Conservation (phyloP, 164 flowering plant species). For the Umbilicus rupestris region DNA sequence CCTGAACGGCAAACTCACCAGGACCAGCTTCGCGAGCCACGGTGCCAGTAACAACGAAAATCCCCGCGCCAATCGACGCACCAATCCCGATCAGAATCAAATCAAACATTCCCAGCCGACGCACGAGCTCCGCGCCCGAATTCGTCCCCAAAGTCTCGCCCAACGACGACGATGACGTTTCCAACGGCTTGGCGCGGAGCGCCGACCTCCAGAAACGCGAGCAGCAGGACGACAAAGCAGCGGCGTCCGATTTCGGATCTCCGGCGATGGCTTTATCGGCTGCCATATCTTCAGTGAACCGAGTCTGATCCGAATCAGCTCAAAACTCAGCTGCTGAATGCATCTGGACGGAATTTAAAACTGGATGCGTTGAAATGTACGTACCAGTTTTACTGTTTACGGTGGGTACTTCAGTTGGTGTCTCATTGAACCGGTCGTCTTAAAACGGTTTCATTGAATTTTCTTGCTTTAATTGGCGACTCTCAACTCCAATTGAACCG, state of each 20-base stretch:
- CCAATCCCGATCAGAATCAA: constrained; percentile 83
- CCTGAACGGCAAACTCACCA: constrained; percentile 20
- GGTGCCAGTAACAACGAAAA: constrained; percentile 94
- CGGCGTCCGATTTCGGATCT: background rate
- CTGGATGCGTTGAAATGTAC: background rate
- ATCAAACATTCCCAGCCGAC: constrained; percentile 75
- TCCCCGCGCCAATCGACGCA: constrained; percentile 94
- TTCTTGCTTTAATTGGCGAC: too few relatives aligned
- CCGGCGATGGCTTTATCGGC: background rate
- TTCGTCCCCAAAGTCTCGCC: background rate
- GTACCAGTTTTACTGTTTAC: too few relatives aligned
- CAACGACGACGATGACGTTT: background rate
- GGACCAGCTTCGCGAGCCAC: constrained; percentile 97
- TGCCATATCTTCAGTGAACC: background rate
- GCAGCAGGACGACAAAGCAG: background rate
- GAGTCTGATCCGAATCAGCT: background rate
- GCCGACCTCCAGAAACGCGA: constrained; percentile 2
- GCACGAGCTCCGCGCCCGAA: constrained; percentile 28
- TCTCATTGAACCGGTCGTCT: too few relatives aligned
- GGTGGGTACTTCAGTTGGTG: too few relatives aligned
- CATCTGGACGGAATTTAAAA: background rate
- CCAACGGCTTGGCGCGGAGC: background rate
- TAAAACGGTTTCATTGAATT: too few relatives aligned
- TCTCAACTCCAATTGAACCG: too few relatives aligned
- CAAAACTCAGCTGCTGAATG: background rate